Percentiles rank a stretch among this genome's conserved stretches.
Evolutionary conservation across 768 basidiomycete genomes (phyloP).

Genomic region (Suillus luteus): DNA sequence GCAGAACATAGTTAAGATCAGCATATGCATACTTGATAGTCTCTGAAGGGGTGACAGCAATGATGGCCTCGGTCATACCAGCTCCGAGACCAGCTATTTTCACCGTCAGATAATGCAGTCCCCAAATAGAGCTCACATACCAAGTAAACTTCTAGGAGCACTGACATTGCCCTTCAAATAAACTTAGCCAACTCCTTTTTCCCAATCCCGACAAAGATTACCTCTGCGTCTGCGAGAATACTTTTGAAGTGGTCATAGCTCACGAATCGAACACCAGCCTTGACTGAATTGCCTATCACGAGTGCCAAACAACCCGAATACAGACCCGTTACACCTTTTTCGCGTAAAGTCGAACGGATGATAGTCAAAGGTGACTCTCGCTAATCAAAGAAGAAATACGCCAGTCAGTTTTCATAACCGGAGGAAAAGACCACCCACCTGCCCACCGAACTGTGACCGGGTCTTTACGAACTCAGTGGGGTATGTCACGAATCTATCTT

Average conservation of each 20-base stretch:
- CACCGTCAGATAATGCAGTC: background rate
- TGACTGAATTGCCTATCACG: constrained; percentile 86
- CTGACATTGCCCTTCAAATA: constrained; percentile 80
- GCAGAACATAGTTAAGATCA: no score
- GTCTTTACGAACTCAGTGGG: constrained; percentile 95
- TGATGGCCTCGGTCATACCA: constrained; percentile 88
- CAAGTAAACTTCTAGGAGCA: constrained; percentile 80
- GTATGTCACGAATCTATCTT: constrained; percentile 76
- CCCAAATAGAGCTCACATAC: constrained; percentile 40
- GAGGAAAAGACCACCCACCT: constrained; percentile 42
- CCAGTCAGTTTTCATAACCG: background rate
- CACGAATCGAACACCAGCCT: constrained; percentile 95
- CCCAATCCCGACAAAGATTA: constrained; percentile 29
- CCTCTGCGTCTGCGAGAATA: constrained; percentile 80
- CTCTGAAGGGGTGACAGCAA: constrained; percentile 96
- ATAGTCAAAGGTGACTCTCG: constrained; percentile 74
- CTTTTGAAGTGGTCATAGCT: constrained; percentile 93
- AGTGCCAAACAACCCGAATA: constrained; percentile 93
- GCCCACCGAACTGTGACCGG: constrained; percentile 85
- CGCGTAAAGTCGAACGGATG: constrained; percentile 68
- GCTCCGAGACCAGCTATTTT: constrained; percentile 74
- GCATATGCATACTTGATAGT: constrained; percentile 84
- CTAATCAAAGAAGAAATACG: constrained; percentile 33
- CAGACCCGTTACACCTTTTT: constrained; percentile 80
- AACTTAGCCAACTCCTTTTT: constrained; percentile 5